phyloP scores from a whole-genome alignment of 768 basidiomycete species.

The Candolleomyces eurysporus region DNA sequence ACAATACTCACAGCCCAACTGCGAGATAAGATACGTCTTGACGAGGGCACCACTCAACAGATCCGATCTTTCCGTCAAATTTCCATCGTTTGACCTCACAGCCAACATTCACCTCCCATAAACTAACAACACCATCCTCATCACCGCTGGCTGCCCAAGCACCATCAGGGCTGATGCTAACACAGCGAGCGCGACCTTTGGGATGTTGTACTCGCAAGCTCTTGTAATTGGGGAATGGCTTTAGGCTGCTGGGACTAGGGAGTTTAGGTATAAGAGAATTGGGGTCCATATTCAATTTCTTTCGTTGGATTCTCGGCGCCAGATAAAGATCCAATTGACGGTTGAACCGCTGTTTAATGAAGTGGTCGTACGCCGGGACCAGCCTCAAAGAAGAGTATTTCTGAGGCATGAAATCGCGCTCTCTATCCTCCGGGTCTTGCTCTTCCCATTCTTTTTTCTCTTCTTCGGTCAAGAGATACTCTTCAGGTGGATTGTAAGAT shows the following conservation, averaged over 20 bases:
- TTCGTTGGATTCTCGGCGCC: constrained; percentile 86
- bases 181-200: constrained; percentile 64
- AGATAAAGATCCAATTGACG: constrained; percentile 96
- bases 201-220: constrained; percentile 71
- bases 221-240: constrained; percentile 90
- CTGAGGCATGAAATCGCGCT: constrained; percentile 84
- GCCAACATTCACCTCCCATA: constrained; percentile 93
- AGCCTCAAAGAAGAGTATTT: constrained; percentile 83
- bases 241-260: constrained; percentile 86
- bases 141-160: constrained; percentile 92
- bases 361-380: constrained; percentile 88
- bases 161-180: constrained; percentile 84
- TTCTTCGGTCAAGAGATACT: constrained; percentile 85
- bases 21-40: constrained; percentile 77
- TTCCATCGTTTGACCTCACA: constrained; percentile 86
- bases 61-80: constrained; percentile 74
- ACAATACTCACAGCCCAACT: constrained; percentile 66
- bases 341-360: constrained; percentile 91
- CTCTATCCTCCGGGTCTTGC: constrained; percentile 84
- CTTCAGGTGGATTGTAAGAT: constrained; percentile 97
- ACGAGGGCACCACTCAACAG: constrained; percentile 93
- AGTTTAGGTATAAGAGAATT: constrained; percentile 90
- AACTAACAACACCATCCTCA: constrained; percentile 78
- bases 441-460: constrained; percentile 84
- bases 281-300: constrained; percentile 90